Base-by-base conservation (phyloP, 192 early-diverging fungal species). In the Linnemannia hyalina region DNA sequence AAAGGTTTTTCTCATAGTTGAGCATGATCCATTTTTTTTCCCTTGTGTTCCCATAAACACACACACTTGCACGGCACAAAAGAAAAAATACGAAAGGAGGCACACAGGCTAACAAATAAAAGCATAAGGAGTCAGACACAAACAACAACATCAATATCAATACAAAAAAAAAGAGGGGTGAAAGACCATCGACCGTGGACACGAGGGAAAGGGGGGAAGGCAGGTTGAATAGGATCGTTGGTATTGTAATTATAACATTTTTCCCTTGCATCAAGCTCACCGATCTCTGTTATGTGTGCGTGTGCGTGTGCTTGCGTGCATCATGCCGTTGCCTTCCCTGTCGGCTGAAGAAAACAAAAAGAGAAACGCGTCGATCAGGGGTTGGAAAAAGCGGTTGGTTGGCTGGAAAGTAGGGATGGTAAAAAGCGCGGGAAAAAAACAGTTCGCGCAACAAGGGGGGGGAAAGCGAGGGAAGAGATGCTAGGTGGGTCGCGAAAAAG, bases 371-470 rank as follows among this genome's bases (percentile, higher is more conserved):
- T 32, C 60, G 29, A 65, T 65, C 60, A 65, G 29, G 60, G 60
- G 60, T 29, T 26, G n/a, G 60, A 11, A 29, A 15, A 65, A 32
- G 29, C 10, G 13, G n/a, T 65, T 32, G 60, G 60, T 65, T 65
- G 60, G 60, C 60, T 65, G 60, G 60, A 65, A 65, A 65, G 60
- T 13, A 65, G 29, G 26, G 23, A 65, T 29, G 26, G 60, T 29
- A 65, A 65, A 65, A 65, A 65, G 60, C 60, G 60, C 60, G 60
- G 60, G 60, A 65, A 65, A 65, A 63, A 35, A 35, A 10, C 60
- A 29, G 60, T 65, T 65, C 60, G 60, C 60, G 60, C 60, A 65
- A 65, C 60, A 65, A 65, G 13, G 60, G 60, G 29, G 29, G 9
- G 7, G 32, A 60, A 23, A 65, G 26, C 3, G 26, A 29, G 60